A percentile compares a stretch with the other conserved stretches of the same genome.
Evolutionary conservation across 2,329 filamentous ascomycete genomes (phyloP).

Genomic region (Colletotrichum sp.): DNA sequence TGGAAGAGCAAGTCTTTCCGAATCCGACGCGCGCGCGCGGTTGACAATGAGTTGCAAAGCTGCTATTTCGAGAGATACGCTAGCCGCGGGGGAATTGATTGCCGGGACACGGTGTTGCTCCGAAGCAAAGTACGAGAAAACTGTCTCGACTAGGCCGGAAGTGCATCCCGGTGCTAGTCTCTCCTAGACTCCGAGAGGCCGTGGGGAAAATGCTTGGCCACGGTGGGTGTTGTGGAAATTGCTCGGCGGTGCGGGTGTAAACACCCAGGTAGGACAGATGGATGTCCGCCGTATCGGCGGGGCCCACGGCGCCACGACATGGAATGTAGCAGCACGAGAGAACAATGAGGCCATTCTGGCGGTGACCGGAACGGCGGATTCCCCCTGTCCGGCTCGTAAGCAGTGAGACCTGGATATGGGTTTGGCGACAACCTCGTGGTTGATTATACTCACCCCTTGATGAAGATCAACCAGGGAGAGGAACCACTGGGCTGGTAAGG

Average conservation of each 20-base stretch:
- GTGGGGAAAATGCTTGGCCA: background rate
- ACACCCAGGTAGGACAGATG: background rate
- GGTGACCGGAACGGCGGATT: background rate
- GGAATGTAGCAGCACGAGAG: background rate
- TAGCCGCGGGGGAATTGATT: background rate
- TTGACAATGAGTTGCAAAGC: background rate
- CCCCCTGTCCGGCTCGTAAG: background rate
- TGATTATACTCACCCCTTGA: background rate
- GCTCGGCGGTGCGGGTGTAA: background rate
- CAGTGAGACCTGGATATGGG: background rate
- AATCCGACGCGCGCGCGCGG: background rate
- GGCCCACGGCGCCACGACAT: background rate
- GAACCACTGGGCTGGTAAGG: background rate
- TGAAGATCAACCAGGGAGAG: background rate
- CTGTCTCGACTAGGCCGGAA: background rate
- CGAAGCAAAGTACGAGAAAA: background rate
- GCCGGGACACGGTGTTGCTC: background rate
- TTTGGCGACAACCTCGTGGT: background rate
- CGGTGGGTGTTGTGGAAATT: background rate
- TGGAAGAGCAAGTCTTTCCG: background rate
- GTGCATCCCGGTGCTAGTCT: background rate
- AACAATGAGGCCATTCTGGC: background rate
- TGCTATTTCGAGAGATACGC: background rate
- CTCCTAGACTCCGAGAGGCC: background rate
- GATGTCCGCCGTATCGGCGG: slow-evolving; percentile 5